phyloP scores from a whole-genome alignment of 768 basidiomycete species.

The Guyanaporus albipodus region DNA sequence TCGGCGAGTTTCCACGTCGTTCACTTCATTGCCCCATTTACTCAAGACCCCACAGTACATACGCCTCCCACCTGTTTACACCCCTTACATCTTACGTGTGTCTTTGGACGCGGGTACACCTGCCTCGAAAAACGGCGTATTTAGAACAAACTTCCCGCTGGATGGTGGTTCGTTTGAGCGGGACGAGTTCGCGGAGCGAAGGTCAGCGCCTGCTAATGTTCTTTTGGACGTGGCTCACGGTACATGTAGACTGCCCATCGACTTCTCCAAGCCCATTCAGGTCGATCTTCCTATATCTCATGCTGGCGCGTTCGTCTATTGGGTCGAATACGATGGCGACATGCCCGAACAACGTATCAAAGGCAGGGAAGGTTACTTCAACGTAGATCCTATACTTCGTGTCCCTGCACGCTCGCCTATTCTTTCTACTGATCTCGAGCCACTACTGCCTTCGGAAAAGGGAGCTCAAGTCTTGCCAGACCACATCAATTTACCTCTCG shows the following conservation, averaged over 20 bases:
- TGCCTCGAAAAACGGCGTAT: constrained; percentile 83
- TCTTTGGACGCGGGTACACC: constrained; percentile 90
- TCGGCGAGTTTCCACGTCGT: constrained; percentile 51
- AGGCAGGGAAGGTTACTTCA: constrained; percentile 92
- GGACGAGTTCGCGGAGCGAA: constrained; percentile 67
- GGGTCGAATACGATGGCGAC: constrained; percentile 83
- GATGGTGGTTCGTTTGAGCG: constrained; percentile 86
- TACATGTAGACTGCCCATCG: constrained; percentile 63
- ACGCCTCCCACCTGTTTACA: constrained; percentile 87
- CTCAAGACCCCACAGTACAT: constrained; percentile 63
- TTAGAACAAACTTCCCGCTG: constrained; percentile 96
- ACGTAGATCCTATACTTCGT: constrained; percentile 87
- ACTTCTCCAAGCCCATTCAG: constrained; percentile 88
- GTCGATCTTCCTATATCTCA: constrained; percentile 95
- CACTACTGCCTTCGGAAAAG: constrained; percentile 49
- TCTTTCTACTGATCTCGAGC: constrained; percentile 50
- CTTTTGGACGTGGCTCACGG: constrained; percentile 11
- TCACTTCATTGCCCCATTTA: constrained; percentile 6
- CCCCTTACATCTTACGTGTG: constrained; percentile 88
- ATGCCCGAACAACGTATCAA: constrained; percentile 57
- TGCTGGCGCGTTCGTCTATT: constrained; percentile 94
- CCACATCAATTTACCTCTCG: constrained; percentile 70
- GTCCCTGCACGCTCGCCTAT: constrained; percentile 71
- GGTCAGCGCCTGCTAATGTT: constrained; percentile 44
- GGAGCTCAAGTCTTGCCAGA: constrained; percentile 51